Evolutionary conservation across 75 land plant species (phyloP), one percentile per base, ranked within the genome.

Genomic region (Pinus taeda): DNA sequence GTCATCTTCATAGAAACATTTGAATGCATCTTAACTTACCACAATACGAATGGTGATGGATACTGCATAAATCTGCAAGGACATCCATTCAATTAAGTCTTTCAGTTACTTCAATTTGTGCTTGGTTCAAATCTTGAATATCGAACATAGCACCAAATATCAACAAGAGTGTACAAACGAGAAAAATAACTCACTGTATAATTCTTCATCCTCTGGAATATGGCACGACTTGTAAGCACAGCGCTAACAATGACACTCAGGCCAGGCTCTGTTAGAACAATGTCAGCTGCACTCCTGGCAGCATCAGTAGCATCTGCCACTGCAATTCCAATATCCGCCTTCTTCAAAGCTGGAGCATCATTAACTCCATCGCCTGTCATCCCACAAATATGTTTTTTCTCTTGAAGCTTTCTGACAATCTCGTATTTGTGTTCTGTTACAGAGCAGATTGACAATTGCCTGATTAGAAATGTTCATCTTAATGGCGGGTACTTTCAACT

Each of bases 351-450:
- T 70, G 95, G 94, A 15, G 95, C 95, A 87, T 93, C 95, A 83
- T 93, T 93, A 13, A 93, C 95, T 57, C 96, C 96, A 87, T 93
- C 96, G 26, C 96, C 94, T 30, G 96, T 93, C 96, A 93, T 93
- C 56, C 96, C 96, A 78, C 89, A 85, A 39, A 89, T 93, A 80
- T 93, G 94, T 78, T 93, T 89, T 80, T 74, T 85, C 76, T 84
- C 87, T 76, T 93, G 96, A 71, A 93, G 81, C 79, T 82, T 85
- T 80, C 78, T 91, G 79, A 93, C 96, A 62, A 93, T 93, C 81
- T 91, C 94, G 74, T 89, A 93, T 67, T 93, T 93, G 86, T 93
- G 94, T 74, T 93, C 94, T 92, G 87, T 33, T 42, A 0, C 76
- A 26, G 0, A 37, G 8, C 59, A 57, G 18, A 11, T 9, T 57